Evolutionary conservation across 1,284 basidiomycete species (phyloP), one percentile per base, ranked within the genome.

Genomic region (Ceratobasidium sp.): DNA sequence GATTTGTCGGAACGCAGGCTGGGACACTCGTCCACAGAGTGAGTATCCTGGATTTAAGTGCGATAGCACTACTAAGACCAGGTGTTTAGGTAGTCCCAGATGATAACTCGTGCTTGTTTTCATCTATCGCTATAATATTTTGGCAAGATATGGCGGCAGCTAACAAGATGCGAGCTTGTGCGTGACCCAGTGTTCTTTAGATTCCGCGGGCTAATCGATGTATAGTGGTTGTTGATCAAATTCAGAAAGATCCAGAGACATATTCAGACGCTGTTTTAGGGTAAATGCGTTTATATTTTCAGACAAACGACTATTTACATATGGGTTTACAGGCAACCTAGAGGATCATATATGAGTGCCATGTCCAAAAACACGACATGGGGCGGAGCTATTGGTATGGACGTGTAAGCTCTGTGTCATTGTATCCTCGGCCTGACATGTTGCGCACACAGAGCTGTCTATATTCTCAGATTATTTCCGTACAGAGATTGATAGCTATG

Each of bases 61-160:
- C 11, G 19, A 37, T 29, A 2, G 31, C 5, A 2, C 27, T 37
- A 58, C 63, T 75, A 31, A 64, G 27, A 51, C 24, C 43, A 9
- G 22, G 19, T 56, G 77, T 81, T n/a, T 76, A 94, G 88, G 85
- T 95, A 72, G 93, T 96, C 9, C 95, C 94, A 14, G 95, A 97
- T 79, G 94, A 96, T 82, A 98, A 97, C 78, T 93, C 94, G 2
- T 98, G 96, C 81, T 84, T 98, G 46, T 98, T 98, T 83, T 92
- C 91, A 4, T 90, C 94, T 1, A 84, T 95, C 43, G 93, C 92
- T 4, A 84, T 97, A 53, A 85, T 96, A 3, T 94, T 98, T 78
- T 90, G 92, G 80, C 94, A 95, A 78, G 88, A 89, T 65, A 90
- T 92, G 16, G 81, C 84, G 24, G 90, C 91, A 71, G 90, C 91